Evolutionary conservation across 73 alveolate species (phyloP).

Genomic region (Paramecium caudatum): DNA sequence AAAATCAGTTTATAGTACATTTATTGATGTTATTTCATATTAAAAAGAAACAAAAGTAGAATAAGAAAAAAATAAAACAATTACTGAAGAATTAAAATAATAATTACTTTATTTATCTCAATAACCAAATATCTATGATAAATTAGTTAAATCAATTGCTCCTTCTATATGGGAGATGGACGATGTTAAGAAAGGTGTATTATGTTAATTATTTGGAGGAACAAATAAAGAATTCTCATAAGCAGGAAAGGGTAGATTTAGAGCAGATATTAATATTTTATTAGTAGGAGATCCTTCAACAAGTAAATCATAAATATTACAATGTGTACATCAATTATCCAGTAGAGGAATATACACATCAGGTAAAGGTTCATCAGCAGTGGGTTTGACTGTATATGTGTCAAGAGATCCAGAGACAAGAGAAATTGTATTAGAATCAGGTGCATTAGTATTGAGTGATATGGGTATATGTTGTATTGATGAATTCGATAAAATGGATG

Average conservation of each 20-base stretch:
- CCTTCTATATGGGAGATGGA: constrained; percentile 99
- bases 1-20: constrained; percentile 94
- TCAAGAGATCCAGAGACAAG: constrained; percentile 99
- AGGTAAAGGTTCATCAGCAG: constrained; percentile 99
- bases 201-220: constrained; percentile 99
- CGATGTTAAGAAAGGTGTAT: constrained; percentile 93
- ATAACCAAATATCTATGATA: constrained; percentile 88
- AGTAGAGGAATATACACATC: constrained; percentile 99
- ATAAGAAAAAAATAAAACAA: constrained; percentile 84
- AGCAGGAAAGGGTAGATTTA: constrained; percentile 93
- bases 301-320: constrained; percentile 98
- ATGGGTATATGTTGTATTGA: constrained; percentile 99
- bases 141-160: constrained; percentile 94
- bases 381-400: constrained; percentile 99
- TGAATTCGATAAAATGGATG: constrained; percentile 99
- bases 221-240: constrained; percentile 89
- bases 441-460: constrained; percentile 99
- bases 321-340: constrained; percentile 92
- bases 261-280: constrained; percentile 97
- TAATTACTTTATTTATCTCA: constrained; percentile 88
- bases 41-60: constrained; percentile 84
- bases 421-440: constrained; percentile 98
- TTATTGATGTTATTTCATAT: constrained; percentile 96
- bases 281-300: constrained; percentile 99
- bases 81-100: constrained; percentile 86